A percentile compares a stretch with the other conserved stretches of the same genome.
Conservation (phyloP, 2,329 filamentous ascomycete genomes). For the Teratosphaeria destructans region DNA sequence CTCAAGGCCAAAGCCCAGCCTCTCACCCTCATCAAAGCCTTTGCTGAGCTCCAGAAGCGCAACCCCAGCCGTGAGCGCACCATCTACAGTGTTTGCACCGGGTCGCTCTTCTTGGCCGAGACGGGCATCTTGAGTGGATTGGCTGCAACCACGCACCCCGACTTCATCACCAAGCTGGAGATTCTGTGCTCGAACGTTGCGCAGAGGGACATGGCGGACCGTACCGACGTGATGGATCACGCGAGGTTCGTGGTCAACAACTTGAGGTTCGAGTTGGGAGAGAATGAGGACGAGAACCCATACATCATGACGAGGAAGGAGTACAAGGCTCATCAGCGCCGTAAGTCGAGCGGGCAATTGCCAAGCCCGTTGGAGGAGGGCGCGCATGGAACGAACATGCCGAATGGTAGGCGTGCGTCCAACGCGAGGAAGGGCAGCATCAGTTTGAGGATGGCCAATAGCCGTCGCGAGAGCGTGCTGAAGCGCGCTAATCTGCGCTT, state of each 20-base stretch:
- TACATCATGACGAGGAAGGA: slow-evolving; percentile 65
- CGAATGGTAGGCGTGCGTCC: slow-evolving; percentile 30
- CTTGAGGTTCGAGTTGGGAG: slow-evolving; percentile 69
- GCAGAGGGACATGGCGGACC: slow-evolving; percentile 59
- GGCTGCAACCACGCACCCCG: slow-evolving; percentile 72
- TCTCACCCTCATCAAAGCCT: slow-evolving; percentile 62
- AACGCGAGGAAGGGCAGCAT: slow-evolving; percentile 65
- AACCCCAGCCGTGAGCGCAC: slow-evolving; percentile 73
- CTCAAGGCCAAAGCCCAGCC: slow-evolving; percentile 59
- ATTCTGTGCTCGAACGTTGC: slow-evolving; percentile 67
- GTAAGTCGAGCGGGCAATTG: slow-evolving; percentile 32
- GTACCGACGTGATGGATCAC: slow-evolving; percentile 67
- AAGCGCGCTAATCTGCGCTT: slow-evolving; percentile 68
- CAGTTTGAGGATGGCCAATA: slow-evolving; percentile 64
- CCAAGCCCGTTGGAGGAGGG: slow-evolving; percentile 22
- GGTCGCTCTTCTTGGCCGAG: slow-evolving; percentile 65
- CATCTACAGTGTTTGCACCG: slow-evolving; percentile 69
- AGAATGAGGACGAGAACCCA: slow-evolving; percentile 71
- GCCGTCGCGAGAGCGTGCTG: slow-evolving; percentile 68
- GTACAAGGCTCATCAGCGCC: slow-evolving; percentile 38
- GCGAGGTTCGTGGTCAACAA: slow-evolving; percentile 87
- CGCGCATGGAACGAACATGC: slow-evolving; percentile 20
- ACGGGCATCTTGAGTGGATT: slow-evolving; percentile 69
- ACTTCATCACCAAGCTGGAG: slow-evolving; percentile 71
- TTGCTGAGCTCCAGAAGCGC: slow-evolving; percentile 67